These are phyloP conservation scores for Russula ochroleuca DNA, from an alignment of 768 basidiomycete genomes.

Conservation along the genomic window DNA sequence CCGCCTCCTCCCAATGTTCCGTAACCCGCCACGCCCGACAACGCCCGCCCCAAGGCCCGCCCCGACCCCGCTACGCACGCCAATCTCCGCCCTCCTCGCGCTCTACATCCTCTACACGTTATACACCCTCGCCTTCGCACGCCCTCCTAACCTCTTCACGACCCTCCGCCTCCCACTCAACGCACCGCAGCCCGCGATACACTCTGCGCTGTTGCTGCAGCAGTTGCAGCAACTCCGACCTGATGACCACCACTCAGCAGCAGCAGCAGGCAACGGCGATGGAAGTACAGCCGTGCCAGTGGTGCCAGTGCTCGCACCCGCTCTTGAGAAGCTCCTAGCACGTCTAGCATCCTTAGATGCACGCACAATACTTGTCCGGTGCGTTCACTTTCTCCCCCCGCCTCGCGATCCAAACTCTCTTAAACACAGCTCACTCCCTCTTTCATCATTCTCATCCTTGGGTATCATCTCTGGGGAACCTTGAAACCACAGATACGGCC, in stretches of 20 bases:
- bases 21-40: not conserved
- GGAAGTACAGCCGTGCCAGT: not conserved
- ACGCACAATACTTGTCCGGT: conserved; percentile 26
- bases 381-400: not conserved
- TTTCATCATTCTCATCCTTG: too few species aligned
- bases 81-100: conserved; percentile 13
- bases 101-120: conserved; percentile 23
- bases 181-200: conserved; percentile 14
- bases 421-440: too few species aligned
- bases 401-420: not conserved
- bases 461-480: too few species aligned
- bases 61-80: conserved; percentile 12
- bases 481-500: conserved; percentile 21
- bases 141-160: conserved; percentile 26
- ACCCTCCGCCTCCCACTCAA: conserved; percentile 21
- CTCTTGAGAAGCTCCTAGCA: conserved; percentile 22
- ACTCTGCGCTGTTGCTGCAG: conserved; percentile 9
- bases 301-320: conserved; percentile 4
- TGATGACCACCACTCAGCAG: not conserved
- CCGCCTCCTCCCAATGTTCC: not conserved
- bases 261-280: not conserved
- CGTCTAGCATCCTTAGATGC: conserved; percentile 25
- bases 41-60: not conserved
- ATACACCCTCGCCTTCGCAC: conserved; percentile 16
- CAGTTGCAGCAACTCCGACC: not conserved